Base-by-base conservation (phyloP, 2,329 filamentous ascomycete genomes). In the Clonostachys rhizophaga region DNA sequence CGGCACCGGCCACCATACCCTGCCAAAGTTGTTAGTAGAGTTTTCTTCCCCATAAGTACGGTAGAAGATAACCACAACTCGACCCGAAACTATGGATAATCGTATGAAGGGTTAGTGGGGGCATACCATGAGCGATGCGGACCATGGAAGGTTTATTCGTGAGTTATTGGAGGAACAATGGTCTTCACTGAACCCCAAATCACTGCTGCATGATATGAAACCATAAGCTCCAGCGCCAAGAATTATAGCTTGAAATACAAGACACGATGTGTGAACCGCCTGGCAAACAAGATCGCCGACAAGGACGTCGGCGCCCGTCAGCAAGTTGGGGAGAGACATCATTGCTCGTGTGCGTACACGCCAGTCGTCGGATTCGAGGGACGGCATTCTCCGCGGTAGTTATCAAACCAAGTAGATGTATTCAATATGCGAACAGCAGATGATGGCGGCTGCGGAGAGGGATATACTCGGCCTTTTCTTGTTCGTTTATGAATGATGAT, bases 221-320 rank as follows among this genome's bases (percentile, higher is more conserved):
- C 36, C 36, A 18, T 39, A 39, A 3, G 11, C 11, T n/a, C 36
- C 17, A 10, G 17, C 36, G 11, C 14, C 36, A n/a, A 39, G 6
- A 18, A 39, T 39, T 3, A 39, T 8, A 11, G 17, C 14, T 9
- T 39, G 36, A 8, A 18, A 66, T n/a, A 39, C 14, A 11, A 39
- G 14, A 11, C 7, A n/a, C 3, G 10, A 18, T 18, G 11, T n/a
- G 36, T 39, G 36, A n/a, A 18, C 36, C 36, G 36, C 36, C 7
- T 18, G 36, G 36, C 36, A 39, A 18, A 4, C 36, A 18, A 39
- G 36, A 39, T 39, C 36, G 36, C 36, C 36, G 36, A n/a, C 36
- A 18, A 39, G 36, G 17, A n/a, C 36, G 11, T 18, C 36, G 36
- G 36, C 17, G 14, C 14, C 36, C 36, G 36, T 39, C 36, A n/a